Percentiles rank a stretch among this genome's conserved stretches.
Conservation (phyloP, 75 land plant species). For the Azolla pinnata region DNA sequence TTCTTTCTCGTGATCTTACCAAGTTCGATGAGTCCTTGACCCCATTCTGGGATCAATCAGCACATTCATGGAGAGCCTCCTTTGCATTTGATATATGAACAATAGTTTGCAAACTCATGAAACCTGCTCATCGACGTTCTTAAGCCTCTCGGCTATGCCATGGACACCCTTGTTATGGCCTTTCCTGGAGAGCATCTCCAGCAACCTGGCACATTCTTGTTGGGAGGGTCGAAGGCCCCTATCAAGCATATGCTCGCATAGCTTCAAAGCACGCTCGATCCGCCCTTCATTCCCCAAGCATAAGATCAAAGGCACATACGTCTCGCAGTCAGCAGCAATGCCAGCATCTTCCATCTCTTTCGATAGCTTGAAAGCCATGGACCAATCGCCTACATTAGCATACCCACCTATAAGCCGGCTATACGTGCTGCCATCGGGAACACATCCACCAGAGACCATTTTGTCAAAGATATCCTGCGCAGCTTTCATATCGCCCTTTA, state of each 20-base stretch:
- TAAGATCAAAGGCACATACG: slow-evolving; percentile 1
- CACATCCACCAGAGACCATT: neutral
- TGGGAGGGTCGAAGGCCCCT: neutral
- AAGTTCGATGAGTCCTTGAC: no score
- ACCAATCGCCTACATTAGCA: neutral
- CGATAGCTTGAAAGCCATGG: slow-evolving; percentile 3
- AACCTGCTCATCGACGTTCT: no score
- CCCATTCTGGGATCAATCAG: no score
- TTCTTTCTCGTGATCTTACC: no score
- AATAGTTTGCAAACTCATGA: no score
- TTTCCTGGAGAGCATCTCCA: neutral
- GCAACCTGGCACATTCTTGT: neutral
- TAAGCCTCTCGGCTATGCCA: neutral
- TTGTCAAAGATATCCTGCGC: slow-evolving; percentile 1
- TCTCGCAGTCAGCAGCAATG: neutral
- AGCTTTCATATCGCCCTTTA: neutral
- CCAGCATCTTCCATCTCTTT: slow-evolving; percentile 3
- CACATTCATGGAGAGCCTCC: no score
- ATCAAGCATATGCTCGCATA: slow-evolving; percentile 2
- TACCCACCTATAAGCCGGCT: slow-evolving; percentile 1
- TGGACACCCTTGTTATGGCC: neutral
- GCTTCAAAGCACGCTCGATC: slow-evolving; percentile 1
- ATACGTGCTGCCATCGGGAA: neutral
- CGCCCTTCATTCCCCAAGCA: slow-evolving; percentile 1
- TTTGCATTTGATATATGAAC: no score